Conservation (phyloP, 352 stramenopile species). For the Paralagenidium karlingii region DNA sequence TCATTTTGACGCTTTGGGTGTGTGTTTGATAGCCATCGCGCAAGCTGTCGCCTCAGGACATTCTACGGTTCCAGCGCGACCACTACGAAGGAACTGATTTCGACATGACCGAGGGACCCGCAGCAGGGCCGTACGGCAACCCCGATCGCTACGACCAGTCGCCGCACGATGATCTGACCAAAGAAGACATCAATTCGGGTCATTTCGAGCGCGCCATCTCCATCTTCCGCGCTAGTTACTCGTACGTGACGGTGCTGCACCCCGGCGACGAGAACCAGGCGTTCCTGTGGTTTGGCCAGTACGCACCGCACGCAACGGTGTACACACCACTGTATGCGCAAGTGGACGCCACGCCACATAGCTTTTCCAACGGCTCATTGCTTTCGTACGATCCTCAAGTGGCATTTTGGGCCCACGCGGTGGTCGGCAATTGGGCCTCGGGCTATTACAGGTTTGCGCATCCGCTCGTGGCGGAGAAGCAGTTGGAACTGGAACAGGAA, state of each 20-base stretch:
- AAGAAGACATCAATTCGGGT: slow-evolving; percentile 13
- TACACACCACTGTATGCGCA: slow-evolving; percentile 43
- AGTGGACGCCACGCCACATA: background rate
- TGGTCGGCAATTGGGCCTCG: slow-evolving; percentile 5
- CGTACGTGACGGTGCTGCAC: slow-evolving; percentile 53
- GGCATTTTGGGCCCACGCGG: slow-evolving; percentile 3
- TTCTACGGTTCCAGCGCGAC: slow-evolving; percentile 80
- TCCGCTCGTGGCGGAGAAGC: slow-evolving; percentile 1
- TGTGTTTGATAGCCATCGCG: no score
- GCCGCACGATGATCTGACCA: no score
- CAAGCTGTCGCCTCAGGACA: slow-evolving; percentile 23
- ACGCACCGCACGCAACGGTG: slow-evolving; percentile 51
- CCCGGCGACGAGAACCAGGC: slow-evolving; percentile 25
- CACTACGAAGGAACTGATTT: slow-evolving; percentile 87
- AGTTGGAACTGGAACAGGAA: background rate
- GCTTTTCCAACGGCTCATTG: slow-evolving; percentile 1
- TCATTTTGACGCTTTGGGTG: no score
- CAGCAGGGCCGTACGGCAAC: slow-evolving; percentile 82
- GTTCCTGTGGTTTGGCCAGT: slow-evolving; percentile 53
- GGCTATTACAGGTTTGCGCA: slow-evolving; percentile 6
- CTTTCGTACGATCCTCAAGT: background rate
- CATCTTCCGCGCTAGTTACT: slow-evolving; percentile 81
- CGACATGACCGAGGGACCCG: slow-evolving; percentile 73
- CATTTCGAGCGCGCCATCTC: slow-evolving; percentile 86
- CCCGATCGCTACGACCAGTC: slow-evolving; percentile 68